phyloP scores from a whole-genome alignment of 2,329 filamentous ascomycete species.

The Xylariaceae sp. region DNA sequence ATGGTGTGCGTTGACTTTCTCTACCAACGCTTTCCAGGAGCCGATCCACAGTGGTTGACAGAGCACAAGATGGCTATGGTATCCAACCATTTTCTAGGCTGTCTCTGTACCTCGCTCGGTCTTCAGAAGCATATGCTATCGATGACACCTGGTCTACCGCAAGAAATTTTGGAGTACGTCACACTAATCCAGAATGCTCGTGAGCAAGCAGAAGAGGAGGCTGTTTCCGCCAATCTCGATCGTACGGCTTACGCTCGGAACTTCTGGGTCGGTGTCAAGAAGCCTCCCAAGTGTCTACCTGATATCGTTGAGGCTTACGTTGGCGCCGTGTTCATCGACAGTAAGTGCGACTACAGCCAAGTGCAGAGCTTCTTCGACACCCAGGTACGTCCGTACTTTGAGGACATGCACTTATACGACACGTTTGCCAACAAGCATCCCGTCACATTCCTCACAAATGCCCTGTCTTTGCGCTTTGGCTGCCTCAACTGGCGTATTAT shows the following conservation, averaged over 20 bases:
- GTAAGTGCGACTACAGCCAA: constrained; percentile 67
- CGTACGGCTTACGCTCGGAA: constrained; percentile 46
- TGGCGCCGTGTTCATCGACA: constrained; percentile 89
- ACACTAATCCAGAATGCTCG: constrained; percentile 50
- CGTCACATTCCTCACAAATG: constrained; percentile 65
- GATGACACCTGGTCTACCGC: constrained; percentile 41
- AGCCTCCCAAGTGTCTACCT: constrained; percentile 70
- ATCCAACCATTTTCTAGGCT: constrained; percentile 88
- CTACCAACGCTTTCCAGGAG: constrained; percentile 69
- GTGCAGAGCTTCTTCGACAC: constrained; percentile 74
- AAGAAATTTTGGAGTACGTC: constrained; percentile 51
- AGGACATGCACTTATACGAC: constrained; percentile 84
- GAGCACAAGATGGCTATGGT: constrained; percentile 99
- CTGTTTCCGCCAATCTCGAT: constrained; percentile 31
- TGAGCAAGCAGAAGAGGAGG: constrained; percentile 33
- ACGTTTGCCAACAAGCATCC: constrained; percentile 83
- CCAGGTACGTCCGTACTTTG: constrained; percentile 74
- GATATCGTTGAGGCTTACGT: constrained; percentile 88
- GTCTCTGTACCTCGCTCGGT: constrained; percentile 70
- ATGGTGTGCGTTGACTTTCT: constrained; percentile 69
- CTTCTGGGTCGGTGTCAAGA: constrained; percentile 63
- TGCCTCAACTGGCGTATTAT: constrained; percentile 58
- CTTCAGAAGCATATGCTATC: constrained; percentile 70
- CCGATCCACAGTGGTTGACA: constrained; percentile 93
- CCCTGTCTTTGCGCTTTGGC: constrained; percentile 59